Evolutionary conservation across 306 rosid genomes (phyloP), one percentile per base, ranked within the genome.

Genomic region (Luffa aegyptiaca): DNA sequence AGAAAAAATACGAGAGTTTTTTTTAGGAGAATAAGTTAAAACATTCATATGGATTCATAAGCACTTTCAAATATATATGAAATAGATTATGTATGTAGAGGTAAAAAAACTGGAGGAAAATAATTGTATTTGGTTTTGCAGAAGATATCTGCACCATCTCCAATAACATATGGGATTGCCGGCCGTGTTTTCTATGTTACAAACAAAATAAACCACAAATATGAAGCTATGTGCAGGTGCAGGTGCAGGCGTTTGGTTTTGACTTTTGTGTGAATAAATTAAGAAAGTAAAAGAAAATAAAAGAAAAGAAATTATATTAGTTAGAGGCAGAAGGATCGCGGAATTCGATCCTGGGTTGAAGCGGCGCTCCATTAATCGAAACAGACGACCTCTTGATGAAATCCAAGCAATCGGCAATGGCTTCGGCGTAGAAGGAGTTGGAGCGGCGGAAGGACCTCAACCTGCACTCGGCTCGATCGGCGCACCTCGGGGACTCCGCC

Each of bases 371-470:
- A 80, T 91, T 92, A 37, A 80, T 46, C 8, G 94, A 85, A 75
- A 90, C 77, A 20, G 97, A 93, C 10, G 95, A 86, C 72, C 93
- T 77, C 82, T 92, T 90, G 85, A 93, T 93, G 81, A 91, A 93
- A 83, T 93, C 95, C 91, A 93, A 88, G 85, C 98, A 93, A 35
- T 93, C 98, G 1, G 97, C 97, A 82, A 91, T 90, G 79, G 98
- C 98, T 86, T 93, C 98, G 6, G 97, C 93, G 79, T 91, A 90
- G 89, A 93, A 93, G 64, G 98, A 89, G 56, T 93, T 92, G 11
- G 92, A 86, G 77, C 92, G 88, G 31, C 84, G 88, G 77, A 78
- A 81, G 48, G 92, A 87, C 21, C 89, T 85, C 42, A 81, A 3
- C 68, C 84, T 77, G 42, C 82, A 57, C 82, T 80, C 83, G 16